These are phyloP conservation scores for Chytridiales sp. DNA, from an alignment of 371 early-diverging fungal species.

Conservation along the genomic window DNA sequence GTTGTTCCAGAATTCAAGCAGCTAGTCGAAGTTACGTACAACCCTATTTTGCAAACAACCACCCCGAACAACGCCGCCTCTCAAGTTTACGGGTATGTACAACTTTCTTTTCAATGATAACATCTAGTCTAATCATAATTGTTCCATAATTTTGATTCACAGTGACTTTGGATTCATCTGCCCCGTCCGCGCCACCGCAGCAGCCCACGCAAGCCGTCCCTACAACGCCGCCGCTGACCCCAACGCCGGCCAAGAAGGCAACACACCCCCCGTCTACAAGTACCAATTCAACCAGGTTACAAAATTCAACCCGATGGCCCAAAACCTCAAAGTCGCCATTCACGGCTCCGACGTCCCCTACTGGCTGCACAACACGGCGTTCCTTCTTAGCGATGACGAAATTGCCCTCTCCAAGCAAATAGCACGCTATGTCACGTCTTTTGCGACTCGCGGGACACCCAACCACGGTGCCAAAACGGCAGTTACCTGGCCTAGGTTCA, in stretches of 20 bases:
- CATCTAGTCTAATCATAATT: too few relatives aligned
- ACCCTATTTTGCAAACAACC: too few relatives aligned
- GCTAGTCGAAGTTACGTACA: too few relatives aligned
- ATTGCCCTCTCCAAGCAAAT: not conserved
- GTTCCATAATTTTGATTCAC: too few relatives aligned
- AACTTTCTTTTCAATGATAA: too few relatives aligned
- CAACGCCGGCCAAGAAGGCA: not conserved
- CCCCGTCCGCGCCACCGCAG: too few relatives aligned
- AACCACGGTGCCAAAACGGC: not conserved
- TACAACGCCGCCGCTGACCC: not conserved
- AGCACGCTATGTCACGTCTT: not conserved
- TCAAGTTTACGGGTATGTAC: too few relatives aligned
- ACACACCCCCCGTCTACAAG: not conserved
- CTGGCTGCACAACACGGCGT: not conserved
- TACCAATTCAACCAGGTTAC: conserved; percentile 6
- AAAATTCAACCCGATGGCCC: not conserved
- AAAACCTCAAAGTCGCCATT: not conserved
- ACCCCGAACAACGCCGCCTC: too few relatives aligned
- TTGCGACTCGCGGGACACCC: not conserved
- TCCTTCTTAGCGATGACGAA: not conserved
- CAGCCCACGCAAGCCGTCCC: too few relatives aligned
- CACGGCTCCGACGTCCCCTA: not conserved
- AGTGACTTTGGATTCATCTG: too few relatives aligned
- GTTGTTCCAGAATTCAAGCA: too few relatives aligned
- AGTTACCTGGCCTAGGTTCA: not conserved